Base-by-base conservation (phyloP, 2,329 filamentous ascomycete genomes). In the Fusarium liriodendri region DNA sequence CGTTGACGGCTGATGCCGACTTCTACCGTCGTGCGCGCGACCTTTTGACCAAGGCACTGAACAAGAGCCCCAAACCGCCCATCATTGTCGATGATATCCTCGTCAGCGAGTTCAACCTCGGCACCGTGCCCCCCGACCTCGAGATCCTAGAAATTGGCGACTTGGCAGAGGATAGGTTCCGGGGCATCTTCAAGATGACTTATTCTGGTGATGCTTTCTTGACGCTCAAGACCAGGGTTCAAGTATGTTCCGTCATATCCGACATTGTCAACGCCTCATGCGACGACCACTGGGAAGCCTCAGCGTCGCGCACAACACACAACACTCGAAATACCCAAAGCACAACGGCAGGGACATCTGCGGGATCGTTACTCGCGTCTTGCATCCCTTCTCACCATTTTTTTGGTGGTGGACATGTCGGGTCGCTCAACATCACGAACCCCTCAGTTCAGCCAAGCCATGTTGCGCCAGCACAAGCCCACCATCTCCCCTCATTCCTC, bases 81-180 rank as follows among this genome's bases (percentile, higher is more conserved):
- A 98, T 98, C 81, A 99, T 99, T 82, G 97, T 98, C 86, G 97
- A 98, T 89, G 97, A 99, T 84, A 98, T 99, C 85, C 90, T 98
- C 82, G 97, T 99, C 76, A 98, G 95, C 84, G 97, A 99, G 86
- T 90, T 99, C 83, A 99, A 99, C 84, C 89, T 99, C 72, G 97
- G 97, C 81, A 95, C 94, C 70, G 94, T 97, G 59, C 96, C 97
- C 55, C 97, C 97, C 13, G 95, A 98, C 81, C 86, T 99, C 79
- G 97, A 99, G 85, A 98, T 99, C 74, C 86, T 99, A 75, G 97
- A 99, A 87, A 97, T 99, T 83, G 97, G 97, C 67, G 97, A 99
- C 83, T 87, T 99, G 81, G 97, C 97, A 62, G 97, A 98, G 85
- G 97, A 99, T 86, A 89, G 96, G 62, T 99, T 99, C 83, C 90